Conservation (phyloP, 306 rosid genomes). For the Oemleria cerasiformis region DNA sequence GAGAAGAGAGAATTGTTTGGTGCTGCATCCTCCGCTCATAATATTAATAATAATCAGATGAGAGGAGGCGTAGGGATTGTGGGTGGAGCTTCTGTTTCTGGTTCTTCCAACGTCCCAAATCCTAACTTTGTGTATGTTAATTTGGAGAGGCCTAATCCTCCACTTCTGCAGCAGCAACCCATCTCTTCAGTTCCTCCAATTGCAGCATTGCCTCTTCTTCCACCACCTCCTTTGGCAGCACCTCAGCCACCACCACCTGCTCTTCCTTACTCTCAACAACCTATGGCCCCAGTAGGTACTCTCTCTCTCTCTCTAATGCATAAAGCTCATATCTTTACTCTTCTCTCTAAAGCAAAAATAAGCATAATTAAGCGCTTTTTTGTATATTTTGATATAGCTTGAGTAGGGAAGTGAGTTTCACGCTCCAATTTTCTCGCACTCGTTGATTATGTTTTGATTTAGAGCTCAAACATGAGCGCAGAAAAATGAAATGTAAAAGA, state of each 20-base stretch:
- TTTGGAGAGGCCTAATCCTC: constrained; percentile 22
- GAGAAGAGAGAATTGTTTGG: constrained; percentile 29
- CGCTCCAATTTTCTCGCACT: too few relatives aligned
- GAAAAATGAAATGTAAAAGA: too few relatives aligned
- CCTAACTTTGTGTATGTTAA: constrained; percentile 7
- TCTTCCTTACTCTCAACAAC: constrained; percentile 24
- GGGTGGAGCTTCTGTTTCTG: constrained; percentile 16
- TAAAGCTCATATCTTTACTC: not conserved
- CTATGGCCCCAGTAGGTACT: constrained; percentile 45
- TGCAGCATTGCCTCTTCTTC: constrained; percentile 19
- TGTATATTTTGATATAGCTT: not conserved
- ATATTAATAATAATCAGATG: not conserved
- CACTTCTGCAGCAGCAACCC: constrained; percentile 18
- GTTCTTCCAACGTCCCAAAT: constrained; percentile 15
- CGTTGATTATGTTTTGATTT: too few relatives aligned
- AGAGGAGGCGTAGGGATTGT: not conserved
- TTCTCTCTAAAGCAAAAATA: not conserved
- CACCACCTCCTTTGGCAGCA: constrained; percentile 7
- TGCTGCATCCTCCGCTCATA: not conserved
- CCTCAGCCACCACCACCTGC: constrained; percentile 22
- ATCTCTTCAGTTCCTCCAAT: constrained; percentile 14
- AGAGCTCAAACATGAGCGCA: too few relatives aligned
- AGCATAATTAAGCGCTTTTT: not conserved
- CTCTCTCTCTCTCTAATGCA: constrained; percentile 9
- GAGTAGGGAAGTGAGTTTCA: too few relatives aligned